A percentile compares a stretch with the other conserved stretches of the same genome.
Conservation (phyloP, 1,284 basidiomycete genomes). For the Cronartium quercuum region DNA sequence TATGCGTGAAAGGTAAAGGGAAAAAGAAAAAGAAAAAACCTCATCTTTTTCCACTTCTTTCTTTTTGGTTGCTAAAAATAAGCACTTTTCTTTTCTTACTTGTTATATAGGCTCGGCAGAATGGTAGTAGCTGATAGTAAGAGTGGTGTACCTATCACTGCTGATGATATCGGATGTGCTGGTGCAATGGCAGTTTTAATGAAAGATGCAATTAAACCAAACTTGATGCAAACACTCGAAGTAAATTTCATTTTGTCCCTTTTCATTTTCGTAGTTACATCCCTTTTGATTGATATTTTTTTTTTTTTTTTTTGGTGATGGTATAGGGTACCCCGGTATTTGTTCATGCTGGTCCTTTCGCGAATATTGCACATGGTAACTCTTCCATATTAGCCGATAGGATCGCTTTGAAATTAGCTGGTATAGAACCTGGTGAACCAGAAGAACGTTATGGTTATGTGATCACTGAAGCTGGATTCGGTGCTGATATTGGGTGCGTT, state of each 20-base stretch:
- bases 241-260: conserved; percentile 46
- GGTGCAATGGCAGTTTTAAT: conserved; percentile 94
- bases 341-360: conserved; percentile 97
- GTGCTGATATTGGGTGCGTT: conserved; percentile 80
- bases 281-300: neutral
- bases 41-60: neutral
- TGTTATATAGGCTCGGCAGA: conserved; percentile 61
- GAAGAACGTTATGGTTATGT: conserved; percentile 82
- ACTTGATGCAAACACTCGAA: conserved; percentile 97
- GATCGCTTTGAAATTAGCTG: conserved; percentile 92
- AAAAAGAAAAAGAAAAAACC: too few species aligned
- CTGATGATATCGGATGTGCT: conserved; percentile 92
- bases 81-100: too few species aligned
- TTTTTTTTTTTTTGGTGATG: conserved; percentile 6
- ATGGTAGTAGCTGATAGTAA: conserved; percentile 98
- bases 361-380: conserved; percentile 98
- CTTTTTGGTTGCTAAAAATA: neutral
- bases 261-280: neutral
- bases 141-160: conserved; percentile 83
- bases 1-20: conserved; percentile 76
- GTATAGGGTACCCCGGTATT: conserved; percentile 87
- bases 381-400: conserved; percentile 96
- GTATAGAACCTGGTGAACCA: conserved; percentile 84
- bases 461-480: conserved; percentile 96
- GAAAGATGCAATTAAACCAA: conserved; percentile 99